These are phyloP conservation scores for Dissophora ornata DNA, from an alignment of 192 early-diverging fungal species.

Conservation along the genomic window DNA sequence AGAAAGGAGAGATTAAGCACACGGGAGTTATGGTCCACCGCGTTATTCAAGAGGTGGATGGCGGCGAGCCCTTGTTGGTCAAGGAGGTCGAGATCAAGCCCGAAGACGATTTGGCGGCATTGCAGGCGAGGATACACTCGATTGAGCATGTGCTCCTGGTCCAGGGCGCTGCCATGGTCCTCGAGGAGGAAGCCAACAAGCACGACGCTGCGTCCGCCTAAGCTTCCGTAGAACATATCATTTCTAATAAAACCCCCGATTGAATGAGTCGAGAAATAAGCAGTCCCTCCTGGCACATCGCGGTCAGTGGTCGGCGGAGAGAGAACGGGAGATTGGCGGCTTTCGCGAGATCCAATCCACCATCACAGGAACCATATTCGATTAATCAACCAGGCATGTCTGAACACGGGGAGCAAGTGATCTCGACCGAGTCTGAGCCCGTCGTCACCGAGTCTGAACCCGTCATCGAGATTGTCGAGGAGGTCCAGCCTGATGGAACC, in stretches of 20 bases:
- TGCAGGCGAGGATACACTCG: conserved; percentile 91
- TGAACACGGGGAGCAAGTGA: conserved; percentile 31
- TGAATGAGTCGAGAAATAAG: no score
- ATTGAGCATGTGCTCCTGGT: conserved; percentile 92
- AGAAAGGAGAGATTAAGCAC: conserved; percentile 74
- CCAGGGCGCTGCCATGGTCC: conserved; percentile 69
- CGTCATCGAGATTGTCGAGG: conserved; percentile 25
- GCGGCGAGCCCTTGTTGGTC: conserved; percentile 88
- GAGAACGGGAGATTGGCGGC: no score
- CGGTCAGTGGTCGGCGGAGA: no score
- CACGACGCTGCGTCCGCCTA: neutral
- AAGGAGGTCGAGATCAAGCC: conserved; percentile 81
- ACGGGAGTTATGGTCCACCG: conserved; percentile 95
- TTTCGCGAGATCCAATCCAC: no score
- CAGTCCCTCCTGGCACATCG: no score
- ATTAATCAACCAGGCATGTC: no score
- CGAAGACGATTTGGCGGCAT: conserved; percentile 79
- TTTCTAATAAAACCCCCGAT: no score
- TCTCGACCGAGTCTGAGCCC: conserved; percentile 29
- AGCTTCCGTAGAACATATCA: neutral
- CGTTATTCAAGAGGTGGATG: conserved; percentile 96
- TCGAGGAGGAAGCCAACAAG: conserved; percentile 54
- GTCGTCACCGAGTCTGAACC: conserved; percentile 19
- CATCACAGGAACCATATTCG: no score
- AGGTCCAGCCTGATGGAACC: conserved; percentile 31